A percentile compares a stretch with the other conserved stretches of the same genome.
phyloP scores from a whole-genome alignment of 306 rosid genomes.

The Pterocarpus macrocarpus region DNA sequence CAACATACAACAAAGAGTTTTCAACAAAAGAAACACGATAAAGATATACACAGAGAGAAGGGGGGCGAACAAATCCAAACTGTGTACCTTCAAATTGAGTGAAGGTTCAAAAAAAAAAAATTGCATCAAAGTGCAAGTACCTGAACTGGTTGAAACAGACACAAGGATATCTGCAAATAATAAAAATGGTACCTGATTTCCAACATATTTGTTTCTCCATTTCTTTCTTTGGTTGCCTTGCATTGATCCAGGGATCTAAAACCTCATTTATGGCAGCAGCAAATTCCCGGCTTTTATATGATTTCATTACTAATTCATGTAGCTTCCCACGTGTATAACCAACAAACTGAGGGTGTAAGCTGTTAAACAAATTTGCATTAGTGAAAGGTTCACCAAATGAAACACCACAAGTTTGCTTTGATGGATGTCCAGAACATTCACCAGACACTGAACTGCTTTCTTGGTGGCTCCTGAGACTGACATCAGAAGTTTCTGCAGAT shows the following conservation, averaged over 20 bases:
- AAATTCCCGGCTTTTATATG: conserved; percentile 94
- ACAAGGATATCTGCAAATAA: conserved; percentile 7
- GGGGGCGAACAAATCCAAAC: neutral
- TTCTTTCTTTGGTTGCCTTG: conserved; percentile 95
- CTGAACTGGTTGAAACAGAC: conserved; percentile 9
- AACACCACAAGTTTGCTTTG: conserved; percentile 52
- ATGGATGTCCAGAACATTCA: conserved; percentile 29
- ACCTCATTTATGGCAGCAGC: conserved; percentile 96
- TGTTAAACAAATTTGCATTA: conserved; percentile 57
- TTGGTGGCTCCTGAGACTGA: conserved; percentile 46
- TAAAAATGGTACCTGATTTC: conserved; percentile 71
- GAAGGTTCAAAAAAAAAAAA: conserved; percentile 18
- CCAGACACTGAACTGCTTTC: conserved; percentile 51
- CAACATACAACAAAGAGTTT: no score
- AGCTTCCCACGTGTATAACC: conserved; percentile 92
- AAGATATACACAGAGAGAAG: no score
- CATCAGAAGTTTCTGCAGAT: conserved; percentile 65
- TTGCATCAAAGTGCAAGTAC: conserved; percentile 12
- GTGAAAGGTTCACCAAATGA: conserved; percentile 39
- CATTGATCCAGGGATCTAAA: conserved; percentile 97
- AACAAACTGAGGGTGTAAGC: conserved; percentile 82
- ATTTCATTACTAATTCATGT: conserved; percentile 93
- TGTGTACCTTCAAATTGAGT: neutral
- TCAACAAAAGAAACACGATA: no score
- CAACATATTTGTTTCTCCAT: conserved; percentile 79